A percentile compares a stretch with the other conserved stretches of the same genome.
Conservation (phyloP, 495 filamentous ascomycete species). For the Annulohypoxylon bovei region DNA sequence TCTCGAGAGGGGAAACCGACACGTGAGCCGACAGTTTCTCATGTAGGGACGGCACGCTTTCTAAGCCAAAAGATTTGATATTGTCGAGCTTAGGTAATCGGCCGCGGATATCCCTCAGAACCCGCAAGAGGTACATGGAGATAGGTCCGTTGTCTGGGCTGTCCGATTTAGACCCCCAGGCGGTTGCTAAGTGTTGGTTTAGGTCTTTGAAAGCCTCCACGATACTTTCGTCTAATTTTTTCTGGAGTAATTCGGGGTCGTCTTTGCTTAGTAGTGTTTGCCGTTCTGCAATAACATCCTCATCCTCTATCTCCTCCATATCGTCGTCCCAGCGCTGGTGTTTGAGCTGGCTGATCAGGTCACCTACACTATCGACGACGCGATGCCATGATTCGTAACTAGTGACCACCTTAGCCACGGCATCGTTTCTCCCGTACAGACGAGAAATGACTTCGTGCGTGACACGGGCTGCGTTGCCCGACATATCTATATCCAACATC, state of each 20-base stretch:
- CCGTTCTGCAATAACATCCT: conserved; percentile 73
- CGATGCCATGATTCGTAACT: conserved; percentile 75
- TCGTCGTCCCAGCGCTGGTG: conserved; percentile 80
- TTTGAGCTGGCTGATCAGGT: conserved; percentile 71
- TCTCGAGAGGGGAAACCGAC: conserved; percentile 50
- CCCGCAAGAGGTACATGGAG: conserved; percentile 76
- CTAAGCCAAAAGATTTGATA: conserved; percentile 57
- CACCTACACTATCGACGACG: conserved; percentile 67
- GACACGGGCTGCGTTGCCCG: conserved; percentile 55
- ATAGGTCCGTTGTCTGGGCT: conserved; percentile 61
- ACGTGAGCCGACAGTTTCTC: conserved; percentile 58
- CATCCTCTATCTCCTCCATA: conserved; percentile 77
- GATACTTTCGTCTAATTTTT: conserved; percentile 67
- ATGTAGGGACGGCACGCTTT: conserved; percentile 67
- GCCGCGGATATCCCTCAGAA: conserved; percentile 77
- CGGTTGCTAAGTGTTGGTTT: conserved; percentile 60
- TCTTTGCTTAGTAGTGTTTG: conserved; percentile 73
- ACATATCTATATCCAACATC: conserved; percentile 56
- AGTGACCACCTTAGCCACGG: conserved; percentile 66
- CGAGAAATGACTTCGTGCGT: conserved; percentile 57
- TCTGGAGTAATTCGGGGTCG: conserved; percentile 73
- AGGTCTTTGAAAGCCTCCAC: conserved; percentile 67
- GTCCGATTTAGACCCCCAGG: conserved; percentile 57
- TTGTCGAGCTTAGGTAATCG: conserved; percentile 64
- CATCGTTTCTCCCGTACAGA: conserved; percentile 71